A percentile compares a stretch with the other conserved stretches of the same genome.
These are phyloP conservation scores for Nepenthes alata DNA, from an alignment of 179 eudicot genomes.

Conservation along the genomic window DNA sequence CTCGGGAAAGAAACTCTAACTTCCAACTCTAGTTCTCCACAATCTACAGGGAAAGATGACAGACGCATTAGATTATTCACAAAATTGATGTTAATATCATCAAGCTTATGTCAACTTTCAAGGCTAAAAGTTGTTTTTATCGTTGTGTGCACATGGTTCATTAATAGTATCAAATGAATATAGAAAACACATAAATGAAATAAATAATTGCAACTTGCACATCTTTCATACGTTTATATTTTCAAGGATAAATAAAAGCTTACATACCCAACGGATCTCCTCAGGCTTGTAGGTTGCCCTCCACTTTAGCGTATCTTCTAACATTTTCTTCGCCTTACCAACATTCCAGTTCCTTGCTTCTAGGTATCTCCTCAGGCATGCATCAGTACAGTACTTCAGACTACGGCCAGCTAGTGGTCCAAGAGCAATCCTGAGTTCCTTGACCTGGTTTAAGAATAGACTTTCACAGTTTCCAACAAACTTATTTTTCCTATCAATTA, in stretches of 20 bases:
- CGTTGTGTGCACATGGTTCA: too few species aligned
- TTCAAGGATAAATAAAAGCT: neutral
- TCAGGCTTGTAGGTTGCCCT: conserved; percentile 70
- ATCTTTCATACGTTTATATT: too few species aligned
- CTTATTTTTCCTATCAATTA: neutral
- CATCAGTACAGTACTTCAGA: conserved; percentile 53
- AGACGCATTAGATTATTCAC: too few species aligned
- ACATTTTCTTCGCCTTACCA: conserved; percentile 66
- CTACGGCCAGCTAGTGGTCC: conserved; percentile 47
- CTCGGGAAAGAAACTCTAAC: too few species aligned
- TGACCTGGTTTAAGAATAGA: conserved; percentile 26
- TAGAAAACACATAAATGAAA: too few species aligned
- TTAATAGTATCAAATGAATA: too few species aligned
- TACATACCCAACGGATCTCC: conserved; percentile 83
- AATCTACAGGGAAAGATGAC: too few species aligned
- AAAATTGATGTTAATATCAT: too few species aligned
- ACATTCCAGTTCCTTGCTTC: conserved; percentile 83
- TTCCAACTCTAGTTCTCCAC: too few species aligned
- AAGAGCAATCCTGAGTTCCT: conserved; percentile 49
- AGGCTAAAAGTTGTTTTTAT: too few species aligned
- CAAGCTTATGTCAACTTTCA: too few species aligned
- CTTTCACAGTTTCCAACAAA: neutral
- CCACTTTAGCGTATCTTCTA: conserved; percentile 74
- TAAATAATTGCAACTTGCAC: too few species aligned
- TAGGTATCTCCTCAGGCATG: conserved; percentile 63